phyloP scores from a whole-genome alignment of 495 filamentous ascomycete species.

The Penicillium lividum region DNA sequence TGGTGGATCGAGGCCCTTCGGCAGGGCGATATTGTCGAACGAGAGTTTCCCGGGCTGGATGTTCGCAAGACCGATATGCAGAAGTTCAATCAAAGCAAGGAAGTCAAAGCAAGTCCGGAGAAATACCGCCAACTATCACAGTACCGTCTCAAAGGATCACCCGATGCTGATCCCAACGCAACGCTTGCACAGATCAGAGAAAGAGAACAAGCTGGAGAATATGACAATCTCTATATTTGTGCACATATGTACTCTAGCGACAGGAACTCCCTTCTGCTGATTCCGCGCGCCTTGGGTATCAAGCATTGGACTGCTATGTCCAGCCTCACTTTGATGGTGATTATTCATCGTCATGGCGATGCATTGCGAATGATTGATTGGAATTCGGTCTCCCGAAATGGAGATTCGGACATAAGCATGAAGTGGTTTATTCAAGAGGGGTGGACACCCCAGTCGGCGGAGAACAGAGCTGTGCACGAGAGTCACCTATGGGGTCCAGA shows the following conservation, averaged over 20 bases:
- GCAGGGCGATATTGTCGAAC: slow-evolving; percentile 30
- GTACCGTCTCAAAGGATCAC: slow-evolving; percentile 54
- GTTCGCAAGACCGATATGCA: slow-evolving; percentile 66
- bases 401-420: slow-evolving; percentile 31
- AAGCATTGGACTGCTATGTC: slow-evolving; percentile 56
- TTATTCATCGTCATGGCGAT: slow-evolving; percentile 54
- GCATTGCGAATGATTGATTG: slow-evolving; percentile 45
- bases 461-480: slow-evolving; percentile 60
- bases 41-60: slow-evolving; percentile 59
- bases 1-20: slow-evolving; percentile 41
- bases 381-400: slow-evolving; percentile 13
- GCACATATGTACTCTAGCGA: slow-evolving; percentile 69
- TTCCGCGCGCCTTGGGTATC: slow-evolving; percentile 60
- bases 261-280: slow-evolving; percentile 66
- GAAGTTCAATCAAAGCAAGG: slow-evolving; percentile 50
- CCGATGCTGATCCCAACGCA: slow-evolving; percentile 22
- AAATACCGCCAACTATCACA: slow-evolving; percentile 60
- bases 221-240: slow-evolving; percentile 60
- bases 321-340: slow-evolving; percentile 61
- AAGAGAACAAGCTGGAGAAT: slow-evolving; percentile 35
- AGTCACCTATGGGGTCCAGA: slow-evolving; percentile 64
- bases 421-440: slow-evolving; percentile 73
- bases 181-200: slow-evolving; percentile 17
- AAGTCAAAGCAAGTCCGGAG: slow-evolving; percentile 39
- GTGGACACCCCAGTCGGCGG: slow-evolving; percentile 55